phyloP scores from a whole-genome alignment of 352 stramenopile species.

The Pythium phragmiticola region DNA sequence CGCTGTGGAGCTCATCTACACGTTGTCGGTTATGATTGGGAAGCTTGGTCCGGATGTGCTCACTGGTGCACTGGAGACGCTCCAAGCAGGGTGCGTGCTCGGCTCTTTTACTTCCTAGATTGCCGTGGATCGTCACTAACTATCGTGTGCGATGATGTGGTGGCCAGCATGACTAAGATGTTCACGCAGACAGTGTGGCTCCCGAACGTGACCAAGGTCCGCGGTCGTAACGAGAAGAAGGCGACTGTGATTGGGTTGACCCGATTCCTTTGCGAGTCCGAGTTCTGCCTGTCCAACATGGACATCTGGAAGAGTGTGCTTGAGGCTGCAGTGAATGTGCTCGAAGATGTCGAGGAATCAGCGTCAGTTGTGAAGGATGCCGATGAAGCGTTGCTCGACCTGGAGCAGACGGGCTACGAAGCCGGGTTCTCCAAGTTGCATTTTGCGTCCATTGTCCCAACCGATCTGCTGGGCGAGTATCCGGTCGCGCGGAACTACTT shows the following conservation, averaged over 20 bases:
- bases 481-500: constrained; percentile 55
- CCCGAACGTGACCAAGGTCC: constrained; percentile 72
- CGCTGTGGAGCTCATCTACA: constrained; percentile 89
- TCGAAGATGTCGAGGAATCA: constrained; percentile 71
- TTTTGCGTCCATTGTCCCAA: constrained; percentile 83
- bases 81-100: constrained; percentile 76
- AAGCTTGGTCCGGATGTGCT: constrained; percentile 85
- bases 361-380: constrained; percentile 57
- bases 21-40: constrained; percentile 85
- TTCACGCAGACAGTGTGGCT: constrained; percentile 90
- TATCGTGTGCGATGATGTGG: constrained; percentile 14
- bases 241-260: constrained; percentile 68
- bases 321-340: constrained; percentile 43
- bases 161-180: constrained; percentile 88
- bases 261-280: constrained; percentile 71
- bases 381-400: constrained; percentile 77
- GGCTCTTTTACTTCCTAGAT: constrained; percentile 23
- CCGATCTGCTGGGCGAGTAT: constrained; percentile 89
- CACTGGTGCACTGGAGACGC: constrained; percentile 76
- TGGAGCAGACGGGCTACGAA: constrained; percentile 91
- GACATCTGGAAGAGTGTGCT: constrained; percentile 58
- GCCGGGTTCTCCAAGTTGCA: constrained; percentile 93
- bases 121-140: constrained; percentile 20
- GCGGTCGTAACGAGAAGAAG: constrained; percentile 62
- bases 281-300: constrained; percentile 53